Conservation (phyloP, 2,329 filamentous ascomycete species). For the Colletotrichum chlorophyti region DNA sequence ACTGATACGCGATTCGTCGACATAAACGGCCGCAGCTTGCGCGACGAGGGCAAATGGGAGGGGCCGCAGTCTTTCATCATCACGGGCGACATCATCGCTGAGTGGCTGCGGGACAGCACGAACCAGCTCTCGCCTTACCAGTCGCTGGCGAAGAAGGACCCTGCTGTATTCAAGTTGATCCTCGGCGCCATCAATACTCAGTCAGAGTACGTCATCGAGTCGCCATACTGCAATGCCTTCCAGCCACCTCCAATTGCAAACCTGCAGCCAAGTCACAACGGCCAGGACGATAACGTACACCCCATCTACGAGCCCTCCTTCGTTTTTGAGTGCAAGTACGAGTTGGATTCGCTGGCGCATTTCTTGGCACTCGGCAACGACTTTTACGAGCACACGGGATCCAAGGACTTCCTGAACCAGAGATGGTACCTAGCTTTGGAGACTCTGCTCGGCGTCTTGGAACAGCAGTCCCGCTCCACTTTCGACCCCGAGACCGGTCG, state of each 20-base stretch:
- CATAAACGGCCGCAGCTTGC: conserved; percentile 35
- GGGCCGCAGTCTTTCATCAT: conserved; percentile 93
- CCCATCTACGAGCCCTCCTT: conserved; percentile 82
- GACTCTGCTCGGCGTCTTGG: conserved; percentile 74
- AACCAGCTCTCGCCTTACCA: conserved; percentile 96
- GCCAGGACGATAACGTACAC: conserved; percentile 84
- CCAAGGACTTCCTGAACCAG: conserved; percentile 76
- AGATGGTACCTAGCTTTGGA: conserved; percentile 83
- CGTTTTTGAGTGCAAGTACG: conserved; percentile 99
- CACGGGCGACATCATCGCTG: conserved; percentile 90
- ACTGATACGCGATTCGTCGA: conserved; percentile 41
- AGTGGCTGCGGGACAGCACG: conserved; percentile 91
- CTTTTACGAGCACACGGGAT: conserved; percentile 81
- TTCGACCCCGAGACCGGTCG: conserved; percentile 73
- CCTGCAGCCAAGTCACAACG: conserved; percentile 74
- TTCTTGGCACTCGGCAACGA: conserved; percentile 88
- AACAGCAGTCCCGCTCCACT: conserved; percentile 80
- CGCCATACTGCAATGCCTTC: conserved; percentile 98
- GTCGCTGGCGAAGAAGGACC: conserved; percentile 80
- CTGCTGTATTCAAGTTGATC: conserved; percentile 78
- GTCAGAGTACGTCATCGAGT: conserved; percentile 90
- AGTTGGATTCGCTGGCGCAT: conserved; percentile 92
- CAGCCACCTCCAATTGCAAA: conserved; percentile 89
- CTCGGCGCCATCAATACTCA: conserved; percentile 96
- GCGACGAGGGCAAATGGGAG: conserved; percentile 73